These are phyloP conservation scores for Metarhizium sp. DNA, from an alignment of 2,329 filamentous ascomycete genomes.

Conservation along the genomic window DNA sequence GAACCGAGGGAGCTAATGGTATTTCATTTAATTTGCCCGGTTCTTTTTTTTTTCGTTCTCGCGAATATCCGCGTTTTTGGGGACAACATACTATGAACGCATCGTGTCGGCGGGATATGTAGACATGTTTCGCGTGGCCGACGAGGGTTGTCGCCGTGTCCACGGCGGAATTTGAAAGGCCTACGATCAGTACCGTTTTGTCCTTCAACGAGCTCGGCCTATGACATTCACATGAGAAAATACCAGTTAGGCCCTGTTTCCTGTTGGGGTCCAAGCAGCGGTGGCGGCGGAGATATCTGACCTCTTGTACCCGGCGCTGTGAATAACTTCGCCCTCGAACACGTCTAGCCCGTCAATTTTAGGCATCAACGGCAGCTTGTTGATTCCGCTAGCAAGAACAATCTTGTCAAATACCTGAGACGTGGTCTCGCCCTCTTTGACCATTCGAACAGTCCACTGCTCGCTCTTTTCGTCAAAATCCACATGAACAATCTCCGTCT, in stretches of 20 bases:
- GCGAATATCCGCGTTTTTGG: too few relatives aligned
- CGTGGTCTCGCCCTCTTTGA: slow-evolving; percentile 6
- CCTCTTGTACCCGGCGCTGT: slow-evolving; percentile 27
- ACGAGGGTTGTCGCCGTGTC: slow-evolving; percentile 22
- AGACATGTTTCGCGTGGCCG: slow-evolving; percentile 26
- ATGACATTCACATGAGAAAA: not conserved
- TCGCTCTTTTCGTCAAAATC: slow-evolving; percentile 10
- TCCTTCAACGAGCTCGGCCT: slow-evolving; percentile 23
- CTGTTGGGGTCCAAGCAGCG: not conserved
- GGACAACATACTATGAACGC: slow-evolving; percentile 20
- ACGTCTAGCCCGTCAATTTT: slow-evolving; percentile 22
- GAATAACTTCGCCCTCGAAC: slow-evolving; percentile 29
- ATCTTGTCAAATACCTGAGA: slow-evolving; percentile 26
- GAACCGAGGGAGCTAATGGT: slow-evolving; percentile 7
- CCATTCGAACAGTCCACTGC: slow-evolving; percentile 19
- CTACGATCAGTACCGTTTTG: slow-evolving; percentile 34
- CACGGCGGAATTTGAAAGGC: slow-evolving; percentile 28
- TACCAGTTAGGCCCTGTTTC: not conserved
- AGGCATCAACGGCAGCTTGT: slow-evolving; percentile 24
- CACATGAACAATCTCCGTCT: slow-evolving; percentile 12
- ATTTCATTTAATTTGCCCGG: not conserved
- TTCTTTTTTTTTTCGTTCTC: not conserved
- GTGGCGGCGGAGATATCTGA: slow-evolving; percentile 5
- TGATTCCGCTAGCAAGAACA: slow-evolving; percentile 24
- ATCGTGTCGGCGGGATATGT: slow-evolving; percentile 31